Percentiles rank a stretch among this genome's conserved stretches.
These are phyloP conservation scores for Madurella mycetomatis DNA, from an alignment of 2,329 filamentous ascomycete species.

Conservation along the genomic window DNA sequence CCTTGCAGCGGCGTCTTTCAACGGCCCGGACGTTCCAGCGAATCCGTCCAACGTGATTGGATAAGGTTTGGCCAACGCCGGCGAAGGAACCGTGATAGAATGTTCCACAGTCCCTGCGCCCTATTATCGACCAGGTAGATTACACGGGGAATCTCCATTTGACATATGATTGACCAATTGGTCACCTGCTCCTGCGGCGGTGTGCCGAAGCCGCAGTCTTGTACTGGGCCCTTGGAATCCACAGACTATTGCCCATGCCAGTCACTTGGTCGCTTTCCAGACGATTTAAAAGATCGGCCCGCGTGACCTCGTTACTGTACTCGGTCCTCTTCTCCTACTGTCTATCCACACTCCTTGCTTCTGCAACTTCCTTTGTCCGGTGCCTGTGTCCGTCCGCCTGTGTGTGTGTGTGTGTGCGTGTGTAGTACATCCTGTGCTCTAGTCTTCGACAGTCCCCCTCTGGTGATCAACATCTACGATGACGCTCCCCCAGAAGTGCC, in stretches of 20 bases:
- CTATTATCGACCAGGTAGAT: slow-evolving; percentile 7
- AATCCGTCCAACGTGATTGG: not conserved
- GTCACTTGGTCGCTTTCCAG: not conserved
- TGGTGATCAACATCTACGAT: not conserved
- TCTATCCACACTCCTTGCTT: not conserved
- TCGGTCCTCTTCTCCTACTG: not conserved
- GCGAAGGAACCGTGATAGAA: not conserved
- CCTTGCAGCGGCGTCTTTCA: not conserved
- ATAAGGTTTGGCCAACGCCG: no score
- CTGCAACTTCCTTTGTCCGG: slow-evolving; percentile 4
- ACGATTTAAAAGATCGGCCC: slow-evolving; percentile 5
- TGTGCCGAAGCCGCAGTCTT: not conserved
- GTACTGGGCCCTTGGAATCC: not conserved
- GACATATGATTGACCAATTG: slow-evolving; percentile 12
- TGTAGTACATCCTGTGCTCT: no score
- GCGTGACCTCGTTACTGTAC: slow-evolving; percentile 3
- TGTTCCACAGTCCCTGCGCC: slow-evolving; percentile 4
- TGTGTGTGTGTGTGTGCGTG: no score
- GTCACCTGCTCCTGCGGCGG: not conserved
- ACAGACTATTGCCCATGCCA: not conserved
- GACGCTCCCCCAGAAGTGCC: slow-evolving; percentile 15
- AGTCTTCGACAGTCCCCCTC: not conserved
- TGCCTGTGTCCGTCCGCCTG: no score
- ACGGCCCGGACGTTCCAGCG: not conserved
- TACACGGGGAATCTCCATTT: not conserved